Conservation (phyloP, 257 asterid genomes). For the Haberlea rhodopensis region DNA sequence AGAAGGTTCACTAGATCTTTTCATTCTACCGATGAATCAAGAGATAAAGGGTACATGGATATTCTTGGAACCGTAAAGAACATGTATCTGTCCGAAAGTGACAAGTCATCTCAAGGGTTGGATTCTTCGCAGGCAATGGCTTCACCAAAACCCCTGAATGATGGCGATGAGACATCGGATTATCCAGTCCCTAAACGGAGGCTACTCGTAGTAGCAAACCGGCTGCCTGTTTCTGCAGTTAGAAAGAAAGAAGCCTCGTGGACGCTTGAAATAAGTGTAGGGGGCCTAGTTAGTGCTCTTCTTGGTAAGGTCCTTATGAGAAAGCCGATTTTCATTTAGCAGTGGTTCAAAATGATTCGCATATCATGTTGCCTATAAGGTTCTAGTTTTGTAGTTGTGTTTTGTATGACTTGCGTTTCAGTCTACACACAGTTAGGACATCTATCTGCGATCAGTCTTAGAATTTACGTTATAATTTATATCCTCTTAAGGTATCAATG, state of each 20-base stretch:
- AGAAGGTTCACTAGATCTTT: slow-evolving; percentile 53
- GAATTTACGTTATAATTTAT: slow-evolving; percentile 8
- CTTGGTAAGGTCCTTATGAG: slow-evolving; percentile 47
- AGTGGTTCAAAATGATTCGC: not conserved
- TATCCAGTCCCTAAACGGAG: slow-evolving; percentile 53
- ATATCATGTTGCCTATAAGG: not conserved
- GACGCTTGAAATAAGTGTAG: slow-evolving; percentile 78
- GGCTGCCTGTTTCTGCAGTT: slow-evolving; percentile 81
- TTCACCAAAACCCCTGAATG: slow-evolving; percentile 25
- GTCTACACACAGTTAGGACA: slow-evolving; percentile 12
- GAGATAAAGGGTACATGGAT: slow-evolving; percentile 44
- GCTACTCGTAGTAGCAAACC: slow-evolving; percentile 75
- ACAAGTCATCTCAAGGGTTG: slow-evolving; percentile 43
- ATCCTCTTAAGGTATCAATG: slow-evolving; percentile 62
- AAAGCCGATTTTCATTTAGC: slow-evolving; percentile 5
- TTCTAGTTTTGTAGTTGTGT: not conserved
- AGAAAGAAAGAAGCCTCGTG: slow-evolving; percentile 73
- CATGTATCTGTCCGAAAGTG: slow-evolving; percentile 38
- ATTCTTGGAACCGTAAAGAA: slow-evolving; percentile 34
- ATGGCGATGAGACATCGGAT: slow-evolving; percentile 44
- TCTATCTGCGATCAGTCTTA: slow-evolving; percentile 12
- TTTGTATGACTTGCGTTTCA: slow-evolving; percentile 7
- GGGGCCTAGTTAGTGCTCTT: slow-evolving; percentile 85
- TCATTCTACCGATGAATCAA: slow-evolving; percentile 43
- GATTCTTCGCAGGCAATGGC: slow-evolving; percentile 43